These are phyloP conservation scores for Lepiota venenata DNA, from an alignment of 768 basidiomycete species.

Conservation along the genomic window DNA sequence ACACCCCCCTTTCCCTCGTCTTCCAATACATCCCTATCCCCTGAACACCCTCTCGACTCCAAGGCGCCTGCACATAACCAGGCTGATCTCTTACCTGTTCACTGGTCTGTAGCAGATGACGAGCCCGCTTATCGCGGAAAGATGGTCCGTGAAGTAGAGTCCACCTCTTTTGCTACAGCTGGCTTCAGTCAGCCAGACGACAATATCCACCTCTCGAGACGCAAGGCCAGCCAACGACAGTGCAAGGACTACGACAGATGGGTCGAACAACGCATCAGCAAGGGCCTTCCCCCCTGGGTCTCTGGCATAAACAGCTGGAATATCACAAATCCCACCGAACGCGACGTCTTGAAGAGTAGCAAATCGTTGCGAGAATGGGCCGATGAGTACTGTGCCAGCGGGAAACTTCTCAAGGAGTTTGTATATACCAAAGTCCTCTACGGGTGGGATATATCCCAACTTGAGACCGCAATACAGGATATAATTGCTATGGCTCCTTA, in stretches of 20 bases:
- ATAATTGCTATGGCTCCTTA: constrained; percentile 43
- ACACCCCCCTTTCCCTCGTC: constrained; percentile 13
- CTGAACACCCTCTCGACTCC: background rate
- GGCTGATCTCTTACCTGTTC: constrained; percentile 30
- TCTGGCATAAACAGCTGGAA: constrained; percentile 14
- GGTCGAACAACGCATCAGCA: constrained; percentile 37
- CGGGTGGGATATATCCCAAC: constrained; percentile 43
- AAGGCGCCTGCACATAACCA: constrained; percentile 4
- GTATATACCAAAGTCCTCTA: constrained; percentile 61
- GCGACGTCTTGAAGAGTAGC: constrained; percentile 43
- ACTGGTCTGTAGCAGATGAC: constrained; percentile 62
- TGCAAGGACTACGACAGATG: constrained; percentile 40
- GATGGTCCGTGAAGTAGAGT: constrained; percentile 57
- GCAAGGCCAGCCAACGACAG: constrained; percentile 40
- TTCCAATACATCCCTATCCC: background rate
- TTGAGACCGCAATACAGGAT: constrained; percentile 37
- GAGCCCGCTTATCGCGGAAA: constrained; percentile 64
- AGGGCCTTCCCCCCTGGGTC: constrained; percentile 51
- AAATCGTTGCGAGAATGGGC: constrained; percentile 75
- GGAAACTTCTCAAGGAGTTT: constrained; percentile 75
- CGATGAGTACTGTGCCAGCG: constrained; percentile 74
- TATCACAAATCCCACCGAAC: constrained; percentile 10
- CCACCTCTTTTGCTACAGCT: background rate
- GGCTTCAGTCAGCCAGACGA: constrained; percentile 11
- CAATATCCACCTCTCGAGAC: constrained; percentile 5